Percentiles rank a stretch among this genome's conserved stretches.
phyloP scores from a whole-genome alignment of 2,329 filamentous ascomycete species.

The Epichloe glyceriae region DNA sequence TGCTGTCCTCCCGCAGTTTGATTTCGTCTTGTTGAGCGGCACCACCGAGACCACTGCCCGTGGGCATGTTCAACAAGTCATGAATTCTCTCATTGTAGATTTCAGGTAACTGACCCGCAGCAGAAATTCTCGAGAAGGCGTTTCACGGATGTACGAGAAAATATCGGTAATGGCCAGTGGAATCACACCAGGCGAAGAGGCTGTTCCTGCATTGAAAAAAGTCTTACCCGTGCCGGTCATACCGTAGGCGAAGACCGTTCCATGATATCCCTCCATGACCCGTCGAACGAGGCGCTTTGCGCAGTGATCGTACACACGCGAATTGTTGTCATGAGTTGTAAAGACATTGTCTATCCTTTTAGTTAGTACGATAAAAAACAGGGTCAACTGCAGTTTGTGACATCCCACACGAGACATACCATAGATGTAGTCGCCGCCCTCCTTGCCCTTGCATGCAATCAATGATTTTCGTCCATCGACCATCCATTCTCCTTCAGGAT shows the following conservation, averaged over 20 bases:
- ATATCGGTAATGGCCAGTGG: constrained; percentile 96
- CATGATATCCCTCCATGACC: constrained; percentile 98
- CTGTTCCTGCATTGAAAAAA: constrained; percentile 96
- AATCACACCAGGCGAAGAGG: constrained; percentile 89
- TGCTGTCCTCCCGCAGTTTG: constrained; percentile 91
- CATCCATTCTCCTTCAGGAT: constrained; percentile 74
- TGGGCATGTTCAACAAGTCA: constrained; percentile 71
- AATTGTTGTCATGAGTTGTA: constrained; percentile 83
- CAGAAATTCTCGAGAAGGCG: constrained; percentile 84
- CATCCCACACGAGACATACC: constrained; percentile 40
- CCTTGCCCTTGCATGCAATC: constrained; percentile 73
- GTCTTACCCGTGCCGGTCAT: constrained; percentile 99
- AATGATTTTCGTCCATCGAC: constrained; percentile 74
- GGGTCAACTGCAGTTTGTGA: not conserved
- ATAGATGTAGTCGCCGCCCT: constrained; percentile 86
- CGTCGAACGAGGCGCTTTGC: constrained; percentile 88
- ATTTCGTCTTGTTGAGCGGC: constrained; percentile 70
- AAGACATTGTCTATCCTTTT: constrained; percentile 76
- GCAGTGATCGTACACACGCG: constrained; percentile 83
- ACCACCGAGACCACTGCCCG: constrained; percentile 40
- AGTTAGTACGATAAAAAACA: constrained; percentile 10
- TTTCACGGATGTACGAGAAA: constrained; percentile 97
- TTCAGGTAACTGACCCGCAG: constrained; percentile 91
- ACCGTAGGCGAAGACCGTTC: constrained; percentile 95
- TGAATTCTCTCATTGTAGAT: constrained; percentile 99